Evolutionary conservation across 768 basidiomycete species (phyloP), one percentile per base, ranked within the genome.

Genomic region (Brasilioporus rufonigricans): DNA sequence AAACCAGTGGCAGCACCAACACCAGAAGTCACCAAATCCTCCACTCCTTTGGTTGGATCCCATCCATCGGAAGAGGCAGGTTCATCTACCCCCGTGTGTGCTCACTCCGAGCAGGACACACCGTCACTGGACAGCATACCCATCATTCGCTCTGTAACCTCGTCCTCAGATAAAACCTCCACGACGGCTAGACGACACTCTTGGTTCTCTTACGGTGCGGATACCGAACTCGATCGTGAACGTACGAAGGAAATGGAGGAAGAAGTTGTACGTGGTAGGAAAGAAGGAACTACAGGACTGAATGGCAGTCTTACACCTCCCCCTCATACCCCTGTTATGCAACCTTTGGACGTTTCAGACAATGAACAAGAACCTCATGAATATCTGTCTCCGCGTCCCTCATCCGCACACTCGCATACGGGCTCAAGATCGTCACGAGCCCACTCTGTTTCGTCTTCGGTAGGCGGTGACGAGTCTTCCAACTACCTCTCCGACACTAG

Each of bases 131-230:
- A 72, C 9, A 55, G 38, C 38, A 51, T 61, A 26, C 57, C 63
- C 2, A 35, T 66, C 21, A 33, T 57, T 50, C 67, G 65, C 8
- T 52, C 74, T 14, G 47, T 56, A 11, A 66, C 71, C 7, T 39
- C 57, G 9, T 58, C 68, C 8, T 44, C 65, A 53, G 62, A 65
- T 14, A 61, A 55, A 40, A 55, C 58, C 0, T 61, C 74, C 5
- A 64, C 67, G 18, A 56, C 70, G 14, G 68, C 69, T 16, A 70
- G 70, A 45, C 78, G 80, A n/a, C 76, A 76, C 12, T 83, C 80
- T 18, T 86, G 84, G 85, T 85, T 87, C 58, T 73, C 77, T 19
- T 68, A 70, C 32, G 67, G 76, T n/a, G 67, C 69, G 24, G 77
- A 68, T 38, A 76, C 76, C 12, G 77, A 76, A 26, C 36, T 63